phyloP scores from a whole-genome alignment of 495 filamentous ascomycete genomes.

The Aspergillus taichungensis region DNA sequence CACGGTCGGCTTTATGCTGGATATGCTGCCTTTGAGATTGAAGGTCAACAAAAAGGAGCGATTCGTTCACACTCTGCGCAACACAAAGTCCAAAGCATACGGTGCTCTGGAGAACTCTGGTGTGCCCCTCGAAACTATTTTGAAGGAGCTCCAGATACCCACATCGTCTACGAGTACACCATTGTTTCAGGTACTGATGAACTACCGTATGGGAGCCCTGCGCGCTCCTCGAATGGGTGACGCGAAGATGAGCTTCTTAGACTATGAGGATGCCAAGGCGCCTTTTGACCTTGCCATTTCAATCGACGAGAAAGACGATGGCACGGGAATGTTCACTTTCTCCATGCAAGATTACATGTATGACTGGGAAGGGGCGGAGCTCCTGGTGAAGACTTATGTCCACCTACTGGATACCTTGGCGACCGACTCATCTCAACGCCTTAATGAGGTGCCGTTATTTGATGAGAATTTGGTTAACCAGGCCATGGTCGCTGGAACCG shows the following conservation, averaged over 20 bases:
- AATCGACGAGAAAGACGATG: constrained; percentile 15
- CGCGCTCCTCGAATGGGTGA: constrained; percentile 2
- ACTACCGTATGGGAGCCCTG: constrained; percentile 20
- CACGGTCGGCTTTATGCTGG: constrained; percentile 6
- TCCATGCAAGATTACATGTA: constrained; percentile 6
- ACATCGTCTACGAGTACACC: constrained; percentile 15
- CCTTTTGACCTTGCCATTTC: constrained; percentile 17
- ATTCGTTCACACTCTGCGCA: neutral
- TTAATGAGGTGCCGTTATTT: too few species aligned
- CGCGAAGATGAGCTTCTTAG: constrained; percentile 10
- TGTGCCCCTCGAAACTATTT: constrained; percentile 29
- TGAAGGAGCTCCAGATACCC: constrained; percentile 16
- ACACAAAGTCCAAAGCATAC: constrained; percentile 8
- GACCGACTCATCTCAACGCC: too few species aligned
- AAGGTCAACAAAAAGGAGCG: neutral
- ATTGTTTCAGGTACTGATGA: constrained; percentile 25
- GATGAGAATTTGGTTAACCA: too few species aligned
- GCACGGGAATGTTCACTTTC: constrained; percentile 1
- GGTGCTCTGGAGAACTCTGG: constrained; percentile 13
- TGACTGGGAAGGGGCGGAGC: constrained; percentile 1
- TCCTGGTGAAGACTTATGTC: constrained; percentile 11
- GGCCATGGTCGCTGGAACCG: neutral
- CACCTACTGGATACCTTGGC: constrained; percentile 11
- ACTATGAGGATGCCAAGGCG: constrained; percentile 6
- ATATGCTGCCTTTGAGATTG: constrained; percentile 10